These are phyloP conservation scores for Chalaropsis thielavioides DNA, from an alignment of 2,329 filamentous ascomycete species.

Conservation along the genomic window DNA sequence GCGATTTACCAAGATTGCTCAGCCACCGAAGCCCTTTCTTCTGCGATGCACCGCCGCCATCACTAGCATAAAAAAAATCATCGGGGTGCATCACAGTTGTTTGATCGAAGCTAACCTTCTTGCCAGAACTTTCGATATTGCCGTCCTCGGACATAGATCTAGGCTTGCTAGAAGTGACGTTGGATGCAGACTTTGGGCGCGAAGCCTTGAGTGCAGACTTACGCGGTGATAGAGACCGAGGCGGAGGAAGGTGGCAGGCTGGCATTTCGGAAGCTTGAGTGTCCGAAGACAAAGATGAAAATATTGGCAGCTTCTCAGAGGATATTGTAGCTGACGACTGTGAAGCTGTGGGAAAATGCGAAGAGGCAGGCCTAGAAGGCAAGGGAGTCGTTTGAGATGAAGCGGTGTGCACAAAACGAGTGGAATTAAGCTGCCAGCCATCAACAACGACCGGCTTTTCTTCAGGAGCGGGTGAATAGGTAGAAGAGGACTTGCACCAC, in stretches of 20 bases:
- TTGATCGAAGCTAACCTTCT: constrained; percentile 16
- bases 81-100: constrained; percentile 12
- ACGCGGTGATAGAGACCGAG: constrained; percentile 57
- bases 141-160: constrained; percentile 8
- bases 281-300: neutral
- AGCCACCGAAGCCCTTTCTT: constrained; percentile 14
- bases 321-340: neutral
- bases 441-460: constrained; percentile 4
- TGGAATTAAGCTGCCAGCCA: constrained; percentile 1
- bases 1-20: constrained; percentile 1
- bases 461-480: neutral
- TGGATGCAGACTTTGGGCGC: neutral
- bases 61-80: constrained; percentile 9
- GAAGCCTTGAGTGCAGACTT: constrained; percentile 57
- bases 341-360: constrained; percentile 2
- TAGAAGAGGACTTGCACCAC: neutral
- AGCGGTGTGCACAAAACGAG: constrained; percentile 12
- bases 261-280: constrained; percentile 6
- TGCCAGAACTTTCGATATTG: constrained; percentile 2
- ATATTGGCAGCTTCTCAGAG: neutral
- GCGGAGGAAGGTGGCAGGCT: constrained; percentile 35
- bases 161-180: neutral
- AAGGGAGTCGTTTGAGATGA: constrained; percentile 1
- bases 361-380: constrained; percentile 30
- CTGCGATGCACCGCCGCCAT: constrained; percentile 3